Percentiles rank a stretch among this genome's conserved stretches.
These are phyloP conservation scores for Fusarium devonianum DNA, from an alignment of 2,329 filamentous ascomycete genomes.

Conservation along the genomic window DNA sequence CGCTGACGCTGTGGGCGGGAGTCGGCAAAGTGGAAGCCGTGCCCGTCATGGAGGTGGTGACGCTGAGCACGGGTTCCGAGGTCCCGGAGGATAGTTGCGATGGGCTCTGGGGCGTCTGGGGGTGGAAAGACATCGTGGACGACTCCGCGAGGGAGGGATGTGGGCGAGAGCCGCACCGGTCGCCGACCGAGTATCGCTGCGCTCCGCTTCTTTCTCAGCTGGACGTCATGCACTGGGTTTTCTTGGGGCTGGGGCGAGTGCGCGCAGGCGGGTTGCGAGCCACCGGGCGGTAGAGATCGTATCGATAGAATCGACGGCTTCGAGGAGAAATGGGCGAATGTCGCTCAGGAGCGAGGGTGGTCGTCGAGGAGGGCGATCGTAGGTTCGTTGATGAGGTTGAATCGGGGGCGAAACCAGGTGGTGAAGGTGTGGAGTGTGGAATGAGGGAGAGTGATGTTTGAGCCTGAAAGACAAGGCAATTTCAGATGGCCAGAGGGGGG, in stretches of 20 bases:
- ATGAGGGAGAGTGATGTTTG: constrained; percentile 40
- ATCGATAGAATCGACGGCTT: constrained; percentile 22
- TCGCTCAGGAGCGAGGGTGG: constrained; percentile 39
- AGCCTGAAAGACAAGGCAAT: constrained; percentile 47
- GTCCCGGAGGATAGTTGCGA: constrained; percentile 66
- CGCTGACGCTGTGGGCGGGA: constrained; percentile 69
- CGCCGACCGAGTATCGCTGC: constrained; percentile 46
- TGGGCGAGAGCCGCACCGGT: constrained; percentile 45
- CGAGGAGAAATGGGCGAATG: constrained; percentile 32
- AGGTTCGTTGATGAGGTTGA: constrained; percentile 42
- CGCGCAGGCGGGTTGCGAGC: constrained; percentile 26
- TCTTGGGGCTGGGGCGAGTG: constrained; percentile 34
- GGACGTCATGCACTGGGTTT: constrained; percentile 45
- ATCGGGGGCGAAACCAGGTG: constrained; percentile 40
- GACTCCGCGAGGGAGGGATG: constrained; percentile 45
- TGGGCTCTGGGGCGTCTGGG: constrained; percentile 72
- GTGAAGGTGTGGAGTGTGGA: constrained; percentile 42
- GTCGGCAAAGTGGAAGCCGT: constrained; percentile 65
- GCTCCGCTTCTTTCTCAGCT: constrained; percentile 42
- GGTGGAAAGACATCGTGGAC: constrained; percentile 70
- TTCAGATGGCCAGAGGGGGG: constrained; percentile 16
- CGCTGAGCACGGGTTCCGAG: constrained; percentile 59
- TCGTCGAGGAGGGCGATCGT: constrained; percentile 34
- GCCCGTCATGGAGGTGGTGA: constrained; percentile 60
- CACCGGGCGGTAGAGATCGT: constrained; percentile 10